Conservation (phyloP, 2,329 filamentous ascomycete genomes). For the Sporothrix euskadiensis region DNA sequence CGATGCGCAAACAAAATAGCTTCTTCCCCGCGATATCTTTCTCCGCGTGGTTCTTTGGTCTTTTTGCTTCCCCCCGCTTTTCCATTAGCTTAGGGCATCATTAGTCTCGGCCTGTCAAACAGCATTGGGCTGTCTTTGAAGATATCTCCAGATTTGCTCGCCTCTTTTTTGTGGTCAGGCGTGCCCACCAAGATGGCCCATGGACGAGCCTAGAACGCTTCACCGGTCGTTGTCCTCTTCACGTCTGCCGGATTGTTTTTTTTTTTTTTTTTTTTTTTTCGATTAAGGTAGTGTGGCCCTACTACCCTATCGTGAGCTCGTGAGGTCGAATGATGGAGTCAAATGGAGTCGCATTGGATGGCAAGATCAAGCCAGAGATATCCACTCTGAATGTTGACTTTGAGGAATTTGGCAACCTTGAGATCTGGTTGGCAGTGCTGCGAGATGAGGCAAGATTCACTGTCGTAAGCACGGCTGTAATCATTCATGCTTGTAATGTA, state of each 20-base stretch:
- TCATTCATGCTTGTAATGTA: background rate
- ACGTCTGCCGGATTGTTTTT: background rate
- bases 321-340: background rate
- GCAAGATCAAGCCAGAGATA: background rate
- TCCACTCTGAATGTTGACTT: background rate
- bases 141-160: background rate
- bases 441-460: background rate
- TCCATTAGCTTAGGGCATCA: background rate
- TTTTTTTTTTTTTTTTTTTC: background rate
- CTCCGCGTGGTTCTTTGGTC: background rate
- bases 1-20: background rate
- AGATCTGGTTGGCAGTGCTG: background rate
- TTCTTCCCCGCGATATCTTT: background rate
- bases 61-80: background rate
- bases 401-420: background rate
- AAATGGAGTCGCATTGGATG: background rate
- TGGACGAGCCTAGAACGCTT: background rate
- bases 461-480: background rate
- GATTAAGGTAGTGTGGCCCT: background rate
- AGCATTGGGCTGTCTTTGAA: background rate
- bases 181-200: background rate
- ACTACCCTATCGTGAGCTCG: background rate
- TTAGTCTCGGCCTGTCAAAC: background rate
- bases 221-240: background rate
- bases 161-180: background rate